These are phyloP conservation scores for Glutinoglossum americanum DNA, from an alignment of 495 filamentous ascomycete species.

Conservation along the genomic window DNA sequence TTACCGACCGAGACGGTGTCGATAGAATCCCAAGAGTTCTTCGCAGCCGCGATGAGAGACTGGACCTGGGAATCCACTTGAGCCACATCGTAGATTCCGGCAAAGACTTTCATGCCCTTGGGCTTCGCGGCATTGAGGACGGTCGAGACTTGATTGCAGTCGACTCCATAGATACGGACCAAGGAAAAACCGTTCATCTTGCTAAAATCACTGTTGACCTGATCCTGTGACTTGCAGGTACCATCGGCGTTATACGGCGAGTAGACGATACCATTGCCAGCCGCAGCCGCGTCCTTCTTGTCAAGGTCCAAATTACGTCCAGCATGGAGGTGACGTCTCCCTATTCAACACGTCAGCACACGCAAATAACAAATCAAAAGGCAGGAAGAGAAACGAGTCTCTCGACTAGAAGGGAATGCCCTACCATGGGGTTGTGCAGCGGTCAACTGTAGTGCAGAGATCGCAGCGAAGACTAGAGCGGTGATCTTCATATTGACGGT, in stretches of 20 bases:
- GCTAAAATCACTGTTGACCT: conserved; percentile 41
- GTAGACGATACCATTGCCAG: conserved; percentile 39
- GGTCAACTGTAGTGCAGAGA: conserved; percentile 16
- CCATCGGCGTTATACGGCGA: conserved; percentile 46
- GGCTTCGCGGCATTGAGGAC: conserved; percentile 35
- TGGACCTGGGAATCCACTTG: conserved; percentile 20
- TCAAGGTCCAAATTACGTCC: not conserved
- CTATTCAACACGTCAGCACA: not conserved
- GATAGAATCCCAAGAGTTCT: conserved; percentile 37
- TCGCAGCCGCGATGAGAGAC: conserved; percentile 30
- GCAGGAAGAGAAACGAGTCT: not conserved
- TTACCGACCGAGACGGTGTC: conserved; percentile 62
- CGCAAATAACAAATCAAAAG: no score
- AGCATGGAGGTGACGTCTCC: not conserved
- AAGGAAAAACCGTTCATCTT: conserved; percentile 28
- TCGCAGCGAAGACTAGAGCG: conserved; percentile 10
- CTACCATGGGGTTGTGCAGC: conserved; percentile 25
- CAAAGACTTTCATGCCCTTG: conserved; percentile 42
- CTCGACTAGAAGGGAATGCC: not conserved
- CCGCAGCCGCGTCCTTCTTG: not conserved
- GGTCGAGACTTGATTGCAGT: conserved; percentile 47
- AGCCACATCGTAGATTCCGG: conserved; percentile 46
- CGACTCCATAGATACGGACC: conserved; percentile 61
- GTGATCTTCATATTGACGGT: conserved; percentile 21
- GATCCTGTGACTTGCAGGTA: conserved; percentile 37